phyloP scores from a whole-genome alignment of 2,329 filamentous ascomycete genomes.

The Sphaerulina vaccinii region DNA sequence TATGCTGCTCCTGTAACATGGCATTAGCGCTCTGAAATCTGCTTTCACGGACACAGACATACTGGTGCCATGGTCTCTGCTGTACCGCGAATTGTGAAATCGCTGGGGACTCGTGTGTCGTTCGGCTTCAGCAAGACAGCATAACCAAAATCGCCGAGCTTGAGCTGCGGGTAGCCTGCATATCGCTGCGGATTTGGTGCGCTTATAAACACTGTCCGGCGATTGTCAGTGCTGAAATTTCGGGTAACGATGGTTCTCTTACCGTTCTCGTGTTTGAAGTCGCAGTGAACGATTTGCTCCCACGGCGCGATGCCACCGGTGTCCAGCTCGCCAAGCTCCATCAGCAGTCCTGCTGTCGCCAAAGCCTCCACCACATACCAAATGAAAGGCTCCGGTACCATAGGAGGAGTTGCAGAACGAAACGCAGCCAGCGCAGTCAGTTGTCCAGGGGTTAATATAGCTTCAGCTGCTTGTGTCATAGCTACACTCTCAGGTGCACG shows the following conservation, averaged over 20 bases:
- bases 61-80: conserved; percentile 2
- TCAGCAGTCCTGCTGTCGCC: conserved; percentile 11
- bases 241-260: background rate
- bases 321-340: conserved; percentile 10
- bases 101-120: background rate
- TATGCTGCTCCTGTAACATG: background rate
- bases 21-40: background rate
- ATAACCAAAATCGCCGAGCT: conserved; percentile 12
- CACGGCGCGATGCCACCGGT: background rate
- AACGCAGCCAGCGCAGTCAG: background rate
- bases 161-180: conserved; percentile 7
- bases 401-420: background rate
- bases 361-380: conserved; percentile 11
- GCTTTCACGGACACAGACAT: background rate
- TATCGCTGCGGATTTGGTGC: conserved; percentile 1
- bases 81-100: background rate
- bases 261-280: conserved; percentile 9
- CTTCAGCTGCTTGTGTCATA: background rate
- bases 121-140: background rate
- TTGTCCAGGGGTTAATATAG: too few species aligned
- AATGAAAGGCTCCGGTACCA: conserved; percentile 9
- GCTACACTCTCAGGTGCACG: background rate
- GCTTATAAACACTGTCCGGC: background rate
- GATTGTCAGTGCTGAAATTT: background rate
- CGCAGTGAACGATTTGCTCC: conserved; percentile 9